phyloP scores from a whole-genome alignment of 371 early-diverging fungal species.

The Haplosporangium sp. region DNA sequence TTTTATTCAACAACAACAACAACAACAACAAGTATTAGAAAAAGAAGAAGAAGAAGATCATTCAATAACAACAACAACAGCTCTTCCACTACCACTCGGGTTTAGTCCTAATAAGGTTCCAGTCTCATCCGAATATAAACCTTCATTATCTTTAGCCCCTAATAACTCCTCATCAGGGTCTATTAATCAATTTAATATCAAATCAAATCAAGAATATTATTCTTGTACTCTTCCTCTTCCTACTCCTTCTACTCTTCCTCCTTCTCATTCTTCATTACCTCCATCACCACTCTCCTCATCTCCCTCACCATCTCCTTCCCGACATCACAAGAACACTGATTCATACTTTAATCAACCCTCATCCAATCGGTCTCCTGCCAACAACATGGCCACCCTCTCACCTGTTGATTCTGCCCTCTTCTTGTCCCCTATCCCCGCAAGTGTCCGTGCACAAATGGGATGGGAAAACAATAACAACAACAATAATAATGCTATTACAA shows the following conservation, averaged over 20 bases:
- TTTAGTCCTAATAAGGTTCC: not conserved
- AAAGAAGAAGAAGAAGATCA: not conserved
- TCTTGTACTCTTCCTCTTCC: not conserved
- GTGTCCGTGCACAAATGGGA: constrained; percentile 13
- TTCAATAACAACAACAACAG: no score
- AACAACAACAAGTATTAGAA: constrained; percentile 7
- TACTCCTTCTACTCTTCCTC: not conserved
- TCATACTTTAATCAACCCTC: not conserved
- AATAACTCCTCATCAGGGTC: not conserved
- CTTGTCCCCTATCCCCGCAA: constrained; percentile 6
- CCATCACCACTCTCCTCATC: not conserved
- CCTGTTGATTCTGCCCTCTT: not conserved
- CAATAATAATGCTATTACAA: not conserved
- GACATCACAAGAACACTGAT: not conserved
- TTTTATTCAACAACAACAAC: constrained; percentile 4
- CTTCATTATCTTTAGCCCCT: constrained; percentile 5
- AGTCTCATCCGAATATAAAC: not conserved
- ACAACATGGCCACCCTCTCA: constrained; percentile 7
- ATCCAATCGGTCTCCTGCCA: constrained; percentile 5
- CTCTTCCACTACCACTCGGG: no score
- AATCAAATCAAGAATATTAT: constrained; percentile 1
- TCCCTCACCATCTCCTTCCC: constrained; percentile 6
- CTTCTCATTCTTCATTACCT: no score
- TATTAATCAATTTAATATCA: not conserved
- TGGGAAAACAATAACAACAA: not conserved